A percentile compares a stretch with the other conserved stretches of the same genome.
Conservation (phyloP, 140 eudicot species). For the Stevia rebaudiana region DNA sequence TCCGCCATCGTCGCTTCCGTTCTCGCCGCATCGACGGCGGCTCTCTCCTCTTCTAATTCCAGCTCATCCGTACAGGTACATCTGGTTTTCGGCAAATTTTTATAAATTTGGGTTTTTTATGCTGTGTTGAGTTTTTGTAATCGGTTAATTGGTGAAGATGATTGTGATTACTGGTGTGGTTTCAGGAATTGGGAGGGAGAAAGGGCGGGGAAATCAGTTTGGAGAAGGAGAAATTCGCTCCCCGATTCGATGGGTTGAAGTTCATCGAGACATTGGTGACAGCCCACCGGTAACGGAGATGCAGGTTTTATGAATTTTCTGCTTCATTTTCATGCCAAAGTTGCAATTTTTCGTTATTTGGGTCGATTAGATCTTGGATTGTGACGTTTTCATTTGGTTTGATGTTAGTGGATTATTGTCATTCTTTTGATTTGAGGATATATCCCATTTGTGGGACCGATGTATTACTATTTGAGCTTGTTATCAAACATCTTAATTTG, state of each 20-base stretch:
- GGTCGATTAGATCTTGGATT: slow-evolving; percentile 19
- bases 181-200: slow-evolving; percentile 23
- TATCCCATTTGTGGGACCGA: slow-evolving; percentile 22
- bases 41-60: slow-evolving; percentile 34
- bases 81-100: slow-evolving; percentile 3
- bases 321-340: slow-evolving; percentile 27
- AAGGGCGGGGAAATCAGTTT: slow-evolving; percentile 16
- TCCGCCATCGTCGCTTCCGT: slow-evolving; percentile 42
- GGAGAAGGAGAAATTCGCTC: slow-evolving; percentile 44
- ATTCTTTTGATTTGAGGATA: slow-evolving; percentile 2
- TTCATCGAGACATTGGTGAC: slow-evolving; percentile 76
- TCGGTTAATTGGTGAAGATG: neutral
- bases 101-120: neutral
- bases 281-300: slow-evolving; percentile 49
- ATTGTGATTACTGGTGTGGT: neutral
- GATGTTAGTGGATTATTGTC: slow-evolving; percentile 13
- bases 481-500: neutral
- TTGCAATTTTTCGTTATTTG: slow-evolving; percentile 16
- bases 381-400: slow-evolving; percentile 36
- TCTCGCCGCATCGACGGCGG: slow-evolving; percentile 49
- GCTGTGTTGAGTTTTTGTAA: neutral
- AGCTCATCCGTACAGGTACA: slow-evolving; percentile 25
- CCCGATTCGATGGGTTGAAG: slow-evolving; percentile 60
- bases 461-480: slow-evolving; percentile 12
- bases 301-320: neutral